A percentile compares a stretch with the other conserved stretches of the same genome.
These are phyloP conservation scores for Podospora pseudopauciseta DNA, from an alignment of 495 filamentous ascomycete genomes.

Conservation along the genomic window DNA sequence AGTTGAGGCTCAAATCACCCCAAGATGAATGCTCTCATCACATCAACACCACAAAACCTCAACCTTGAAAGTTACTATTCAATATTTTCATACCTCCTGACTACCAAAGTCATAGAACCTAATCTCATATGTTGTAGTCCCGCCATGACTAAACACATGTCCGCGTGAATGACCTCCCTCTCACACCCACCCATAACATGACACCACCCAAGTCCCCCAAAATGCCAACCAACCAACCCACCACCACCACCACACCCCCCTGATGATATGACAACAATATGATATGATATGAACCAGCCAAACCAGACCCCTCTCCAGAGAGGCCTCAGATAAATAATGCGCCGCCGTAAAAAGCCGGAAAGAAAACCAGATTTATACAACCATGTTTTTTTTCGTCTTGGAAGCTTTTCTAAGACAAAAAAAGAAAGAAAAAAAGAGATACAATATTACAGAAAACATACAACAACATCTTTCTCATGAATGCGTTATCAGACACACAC, in stretches of 20 bases:
- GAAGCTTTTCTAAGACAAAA: background rate
- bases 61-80: background rate
- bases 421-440: background rate
- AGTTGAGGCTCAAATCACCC: too few species aligned
- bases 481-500: background rate
- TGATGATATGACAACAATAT: background rate
- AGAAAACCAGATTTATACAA: slow-evolving; percentile 4
- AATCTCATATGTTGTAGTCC: background rate
- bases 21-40: background rate
- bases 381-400: background rate
- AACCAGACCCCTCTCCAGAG: background rate
- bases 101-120: background rate
- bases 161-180: background rate
- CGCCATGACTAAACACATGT: background rate
- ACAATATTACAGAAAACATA: background rate
- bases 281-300: background rate
- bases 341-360: background rate
- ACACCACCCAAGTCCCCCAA: slow-evolving; percentile 1
- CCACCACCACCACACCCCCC: background rate
- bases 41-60: background rate
- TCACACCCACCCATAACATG: background rate
- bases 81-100: background rate
- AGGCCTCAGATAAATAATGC: background rate
- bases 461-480: background rate
- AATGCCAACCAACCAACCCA: background rate